These are phyloP conservation scores for Blattamonas nauphoetae DNA, from an alignment of 78 protist species.

Conservation along the genomic window DNA sequence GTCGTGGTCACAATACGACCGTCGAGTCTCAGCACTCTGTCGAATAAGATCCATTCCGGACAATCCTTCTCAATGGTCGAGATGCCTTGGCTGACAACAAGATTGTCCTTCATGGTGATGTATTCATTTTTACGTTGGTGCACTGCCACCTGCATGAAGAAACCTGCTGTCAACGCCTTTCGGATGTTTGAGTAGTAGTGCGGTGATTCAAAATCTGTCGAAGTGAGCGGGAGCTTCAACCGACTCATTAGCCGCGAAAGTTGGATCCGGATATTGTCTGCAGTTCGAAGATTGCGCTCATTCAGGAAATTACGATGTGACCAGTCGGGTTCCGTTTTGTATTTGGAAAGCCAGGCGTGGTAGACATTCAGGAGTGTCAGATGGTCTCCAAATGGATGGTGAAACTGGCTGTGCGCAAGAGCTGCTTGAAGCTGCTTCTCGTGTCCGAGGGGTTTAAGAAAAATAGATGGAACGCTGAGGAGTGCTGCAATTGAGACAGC, in stretches of 20 bases:
- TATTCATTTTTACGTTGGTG: constrained; percentile 81
- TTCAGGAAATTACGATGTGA: constrained; percentile 78
- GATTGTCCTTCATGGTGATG: constrained; percentile 87
- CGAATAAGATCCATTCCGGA: constrained; percentile 89
- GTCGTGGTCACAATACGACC: constrained; percentile 80
- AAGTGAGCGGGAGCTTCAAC: constrained; percentile 34
- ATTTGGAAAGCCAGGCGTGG: constrained; percentile 70
- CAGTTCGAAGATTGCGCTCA: constrained; percentile 65
- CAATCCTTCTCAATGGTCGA: constrained; percentile 65
- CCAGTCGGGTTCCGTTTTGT: constrained; percentile 20
- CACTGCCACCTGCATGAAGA: constrained; percentile 94
- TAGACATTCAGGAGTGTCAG: constrained; percentile 87
- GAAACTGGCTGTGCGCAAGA: constrained; percentile 47
- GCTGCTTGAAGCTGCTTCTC: constrained; percentile 56
- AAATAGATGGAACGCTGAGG: constrained; percentile 47
- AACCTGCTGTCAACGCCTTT: constrained; percentile 72
- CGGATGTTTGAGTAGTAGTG: constrained; percentile 78
- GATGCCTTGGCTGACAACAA: constrained; percentile 78
- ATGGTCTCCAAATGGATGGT: constrained; percentile 94
- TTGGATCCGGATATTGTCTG: constrained; percentile 81
- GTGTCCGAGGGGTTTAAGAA: constrained; percentile 76
- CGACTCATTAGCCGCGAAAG: constrained; percentile 61
- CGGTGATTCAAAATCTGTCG: constrained; percentile 24
- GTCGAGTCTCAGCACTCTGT: constrained; percentile 92
- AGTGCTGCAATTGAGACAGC: constrained; percentile 74